Evolutionary conservation across 2,329 filamentous ascomycete genomes (phyloP).

Genomic region (Tolypocladium sp.): DNA sequence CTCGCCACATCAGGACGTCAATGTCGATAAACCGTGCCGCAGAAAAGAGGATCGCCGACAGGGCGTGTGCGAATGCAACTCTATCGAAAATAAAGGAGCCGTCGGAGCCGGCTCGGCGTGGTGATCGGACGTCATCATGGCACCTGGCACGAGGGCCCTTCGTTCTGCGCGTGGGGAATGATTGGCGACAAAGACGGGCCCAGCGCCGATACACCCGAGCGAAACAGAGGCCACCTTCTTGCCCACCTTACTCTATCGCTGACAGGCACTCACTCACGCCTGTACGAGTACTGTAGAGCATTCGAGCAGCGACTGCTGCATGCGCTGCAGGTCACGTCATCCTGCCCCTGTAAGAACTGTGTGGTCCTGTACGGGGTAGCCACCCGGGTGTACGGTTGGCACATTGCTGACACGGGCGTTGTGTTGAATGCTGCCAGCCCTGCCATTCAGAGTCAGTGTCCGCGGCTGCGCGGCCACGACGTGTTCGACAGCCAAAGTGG

Average conservation of each 20-base stretch:
- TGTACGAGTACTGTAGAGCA: too few species aligned
- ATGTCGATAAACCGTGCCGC: not conserved
- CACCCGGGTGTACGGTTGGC: not conserved
- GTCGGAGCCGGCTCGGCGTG: conserved; percentile 12
- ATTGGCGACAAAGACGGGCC: not conserved
- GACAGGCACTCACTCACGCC: too few species aligned
- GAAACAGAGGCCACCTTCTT: not conserved
- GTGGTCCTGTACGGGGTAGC: not conserved
- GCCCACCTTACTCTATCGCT: not conserved
- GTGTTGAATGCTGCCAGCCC: not conserved
- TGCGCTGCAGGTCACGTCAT: not conserved
- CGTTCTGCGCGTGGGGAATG: too few species aligned
- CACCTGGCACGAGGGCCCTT: too few species aligned
- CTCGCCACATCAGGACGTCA: not conserved
- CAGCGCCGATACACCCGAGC: not conserved
- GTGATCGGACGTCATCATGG: conserved; percentile 9
- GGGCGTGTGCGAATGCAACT: not conserved
- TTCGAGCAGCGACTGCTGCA: not conserved
- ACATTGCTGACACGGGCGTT: not conserved
- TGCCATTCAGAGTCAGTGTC: not conserved
- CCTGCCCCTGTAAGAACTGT: not conserved
- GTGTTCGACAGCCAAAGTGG: not conserved
- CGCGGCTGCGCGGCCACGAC: not conserved
- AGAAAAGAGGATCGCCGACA: not conserved
- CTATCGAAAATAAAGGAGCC: conserved; percentile 1